phyloP scores from a whole-genome alignment of 2,329 filamentous ascomycete genomes.

The Thielaviopsis punctulata region DNA sequence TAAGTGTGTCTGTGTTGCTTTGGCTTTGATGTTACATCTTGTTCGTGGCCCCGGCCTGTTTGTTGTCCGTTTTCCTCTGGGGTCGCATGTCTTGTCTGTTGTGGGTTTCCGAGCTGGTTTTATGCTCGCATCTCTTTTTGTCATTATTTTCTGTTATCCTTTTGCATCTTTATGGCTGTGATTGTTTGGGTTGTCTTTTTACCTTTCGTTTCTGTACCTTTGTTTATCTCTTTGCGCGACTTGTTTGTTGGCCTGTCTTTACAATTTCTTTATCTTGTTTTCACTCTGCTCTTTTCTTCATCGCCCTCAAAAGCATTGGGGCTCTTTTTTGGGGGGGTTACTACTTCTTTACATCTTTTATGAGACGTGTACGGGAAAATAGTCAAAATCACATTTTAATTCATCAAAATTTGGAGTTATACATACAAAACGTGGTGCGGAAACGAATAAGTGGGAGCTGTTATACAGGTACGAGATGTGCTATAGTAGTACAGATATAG shows the following conservation, averaged over 20 bases:
- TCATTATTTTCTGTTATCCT: not conserved
- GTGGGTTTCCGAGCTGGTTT: not conserved
- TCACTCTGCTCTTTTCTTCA: not conserved
- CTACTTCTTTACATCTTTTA: too few relatives aligned
- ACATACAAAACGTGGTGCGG: not conserved
- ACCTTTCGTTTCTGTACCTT: not conserved
- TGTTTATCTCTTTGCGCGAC: not conserved
- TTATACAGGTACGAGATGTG: not conserved
- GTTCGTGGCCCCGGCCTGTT: not conserved
- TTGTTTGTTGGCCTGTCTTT: not conserved
- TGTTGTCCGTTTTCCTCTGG: not conserved
- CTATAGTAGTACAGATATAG: not conserved
- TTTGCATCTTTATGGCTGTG: not conserved
- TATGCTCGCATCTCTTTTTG: not conserved
- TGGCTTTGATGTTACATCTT: not conserved
- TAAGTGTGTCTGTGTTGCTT: constrained; percentile 18
- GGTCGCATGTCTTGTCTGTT: not conserved
- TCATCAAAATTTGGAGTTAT: not conserved
- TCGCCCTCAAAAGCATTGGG: not conserved
- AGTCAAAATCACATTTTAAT: not conserved
- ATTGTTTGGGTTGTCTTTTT: not conserved
- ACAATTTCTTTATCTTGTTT: not conserved
- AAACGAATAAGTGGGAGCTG: not conserved
- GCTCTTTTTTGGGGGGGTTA: not conserved
- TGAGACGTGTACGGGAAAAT: not conserved